Percentiles rank a stretch among this genome's conserved stretches.
Evolutionary conservation across 2,329 filamentous ascomycete species (phyloP).

Genomic region (Fusarium beomiforme): DNA sequence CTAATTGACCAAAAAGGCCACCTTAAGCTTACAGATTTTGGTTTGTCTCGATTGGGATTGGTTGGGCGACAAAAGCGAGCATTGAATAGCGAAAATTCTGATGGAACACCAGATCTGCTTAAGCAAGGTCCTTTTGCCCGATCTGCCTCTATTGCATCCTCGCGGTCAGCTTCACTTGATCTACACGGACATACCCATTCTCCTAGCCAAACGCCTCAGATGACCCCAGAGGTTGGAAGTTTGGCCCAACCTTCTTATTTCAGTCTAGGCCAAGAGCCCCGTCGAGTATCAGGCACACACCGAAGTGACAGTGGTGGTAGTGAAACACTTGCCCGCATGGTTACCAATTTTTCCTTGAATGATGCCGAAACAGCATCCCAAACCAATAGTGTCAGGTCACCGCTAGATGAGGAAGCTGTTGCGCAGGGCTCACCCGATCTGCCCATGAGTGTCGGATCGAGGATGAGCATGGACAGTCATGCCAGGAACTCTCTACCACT

Average conservation of each 20-base stretch:
- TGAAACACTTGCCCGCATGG: constrained; percentile 84
- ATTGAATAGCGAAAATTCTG: constrained; percentile 77
- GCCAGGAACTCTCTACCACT: constrained; percentile 53
- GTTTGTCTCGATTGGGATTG: constrained; percentile 94
- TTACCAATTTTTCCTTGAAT: constrained; percentile 79
- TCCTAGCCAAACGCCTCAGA: constrained; percentile 84
- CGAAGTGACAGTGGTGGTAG: constrained; percentile 94
- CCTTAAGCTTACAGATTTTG: constrained; percentile 96
- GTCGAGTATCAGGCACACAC: constrained; percentile 76
- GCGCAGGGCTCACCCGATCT: constrained; percentile 82
- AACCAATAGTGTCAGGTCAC: constrained; percentile 62
- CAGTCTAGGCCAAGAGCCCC: constrained; percentile 74
- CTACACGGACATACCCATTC: constrained; percentile 78
- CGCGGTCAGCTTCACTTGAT: constrained; percentile 92
- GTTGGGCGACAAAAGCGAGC: constrained; percentile 96
- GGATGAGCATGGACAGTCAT: constrained; percentile 49
- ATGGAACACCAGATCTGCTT: constrained; percentile 90
- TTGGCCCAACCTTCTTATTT: constrained; percentile 94
- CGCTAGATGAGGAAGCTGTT: constrained; percentile 80
- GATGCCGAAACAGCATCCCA: constrained; percentile 61
- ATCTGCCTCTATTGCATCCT: constrained; percentile 86
- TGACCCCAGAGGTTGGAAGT: constrained; percentile 75
- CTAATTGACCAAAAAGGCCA: constrained; percentile 97
- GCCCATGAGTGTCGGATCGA: constrained; percentile 54
- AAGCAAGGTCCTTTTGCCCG: constrained; percentile 92